These are phyloP conservation scores for Geotrichum klebahnii DNA, from an alignment of 1,139 yeast genomes.

Conservation along the genomic window DNA sequence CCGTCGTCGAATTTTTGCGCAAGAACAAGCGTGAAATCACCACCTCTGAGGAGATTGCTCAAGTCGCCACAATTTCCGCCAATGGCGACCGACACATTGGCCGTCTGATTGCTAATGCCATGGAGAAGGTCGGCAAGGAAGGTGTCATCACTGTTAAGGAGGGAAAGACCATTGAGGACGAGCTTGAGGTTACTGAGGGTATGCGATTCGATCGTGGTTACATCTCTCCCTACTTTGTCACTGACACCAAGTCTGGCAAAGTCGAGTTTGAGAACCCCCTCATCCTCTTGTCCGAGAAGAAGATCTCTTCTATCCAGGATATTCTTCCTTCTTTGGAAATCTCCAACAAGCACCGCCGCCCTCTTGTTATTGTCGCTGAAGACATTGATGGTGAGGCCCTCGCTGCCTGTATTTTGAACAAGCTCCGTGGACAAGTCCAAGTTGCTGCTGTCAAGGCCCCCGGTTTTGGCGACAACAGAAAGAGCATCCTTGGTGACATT, in stretches of 20 bases:
- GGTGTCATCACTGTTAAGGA: conserved; percentile 98
- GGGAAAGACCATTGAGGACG: conserved; percentile 95
- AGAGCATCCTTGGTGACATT: conserved; percentile 94
- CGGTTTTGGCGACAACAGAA: conserved; percentile 99
- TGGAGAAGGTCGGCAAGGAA: conserved; percentile 99
- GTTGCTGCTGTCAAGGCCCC: conserved; percentile 99
- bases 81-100: conserved; percentile 97
- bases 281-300: conserved; percentile 86
- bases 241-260: conserved; percentile 93
- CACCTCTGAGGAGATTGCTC: conserved; percentile 95
- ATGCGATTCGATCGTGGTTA: conserved; percentile 99
- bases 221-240: conserved; percentile 96
- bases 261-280: conserved; percentile 96
- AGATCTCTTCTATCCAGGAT: conserved; percentile 88
- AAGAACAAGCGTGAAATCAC: conserved; percentile 94
- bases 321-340: conserved; percentile 90
- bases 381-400: conserved; percentile 98
- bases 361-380: conserved; percentile 90
- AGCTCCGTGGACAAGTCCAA: conserved; percentile 97
- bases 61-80: conserved; percentile 97
- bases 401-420: conserved; percentile 97
- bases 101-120: conserved; percentile 86
- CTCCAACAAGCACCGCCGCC: conserved; percentile 93
- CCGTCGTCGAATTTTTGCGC: conserved; percentile 85
- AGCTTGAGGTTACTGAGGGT: conserved; percentile 97